phyloP scores from a whole-genome alignment of 2,329 filamentous ascomycete genomes.

The Talaromyces sp. region DNA sequence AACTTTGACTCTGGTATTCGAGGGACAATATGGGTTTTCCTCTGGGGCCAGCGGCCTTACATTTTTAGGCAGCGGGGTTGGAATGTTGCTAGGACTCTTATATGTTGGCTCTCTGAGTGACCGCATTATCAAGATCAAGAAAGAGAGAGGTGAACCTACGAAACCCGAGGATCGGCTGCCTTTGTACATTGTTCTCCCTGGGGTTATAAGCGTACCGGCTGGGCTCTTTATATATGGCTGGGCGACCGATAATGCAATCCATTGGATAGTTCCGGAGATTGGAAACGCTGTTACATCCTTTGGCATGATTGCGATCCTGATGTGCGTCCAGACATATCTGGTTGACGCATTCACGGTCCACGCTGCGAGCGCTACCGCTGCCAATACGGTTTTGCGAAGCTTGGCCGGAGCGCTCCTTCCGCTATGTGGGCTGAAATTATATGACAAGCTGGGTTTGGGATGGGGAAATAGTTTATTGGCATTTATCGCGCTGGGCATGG shows the following conservation, averaged over 20 bases:
- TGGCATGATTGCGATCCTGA: slow-evolving; percentile 27
- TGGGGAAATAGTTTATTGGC: slow-evolving; percentile 2
- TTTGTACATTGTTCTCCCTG: background rate
- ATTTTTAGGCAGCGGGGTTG: slow-evolving; percentile 46
- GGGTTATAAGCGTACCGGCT: background rate
- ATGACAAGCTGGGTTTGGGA: background rate
- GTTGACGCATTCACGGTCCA: background rate
- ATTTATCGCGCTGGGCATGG: background rate
- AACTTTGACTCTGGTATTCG: slow-evolving; percentile 49
- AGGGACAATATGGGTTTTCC: slow-evolving; percentile 46
- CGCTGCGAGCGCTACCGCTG: background rate
- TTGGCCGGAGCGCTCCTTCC: background rate
- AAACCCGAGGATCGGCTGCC: background rate
- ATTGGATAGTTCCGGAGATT: slow-evolving; percentile 47
- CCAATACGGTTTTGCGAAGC: background rate
- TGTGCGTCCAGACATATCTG: background rate
- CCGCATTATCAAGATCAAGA: background rate
- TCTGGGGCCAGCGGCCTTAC: slow-evolving; percentile 38
- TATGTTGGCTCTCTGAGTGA: slow-evolving; percentile 7
- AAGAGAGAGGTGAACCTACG: background rate
- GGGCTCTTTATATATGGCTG: slow-evolving; percentile 50
- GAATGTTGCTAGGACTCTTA: slow-evolving; percentile 17
- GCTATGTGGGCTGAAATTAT: background rate
- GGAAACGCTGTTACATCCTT: slow-evolving; percentile 41
- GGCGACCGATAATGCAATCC: slow-evolving; percentile 37